phyloP scores from a whole-genome alignment of 768 basidiomycete genomes.

The Cubamyces lactineus region DNA sequence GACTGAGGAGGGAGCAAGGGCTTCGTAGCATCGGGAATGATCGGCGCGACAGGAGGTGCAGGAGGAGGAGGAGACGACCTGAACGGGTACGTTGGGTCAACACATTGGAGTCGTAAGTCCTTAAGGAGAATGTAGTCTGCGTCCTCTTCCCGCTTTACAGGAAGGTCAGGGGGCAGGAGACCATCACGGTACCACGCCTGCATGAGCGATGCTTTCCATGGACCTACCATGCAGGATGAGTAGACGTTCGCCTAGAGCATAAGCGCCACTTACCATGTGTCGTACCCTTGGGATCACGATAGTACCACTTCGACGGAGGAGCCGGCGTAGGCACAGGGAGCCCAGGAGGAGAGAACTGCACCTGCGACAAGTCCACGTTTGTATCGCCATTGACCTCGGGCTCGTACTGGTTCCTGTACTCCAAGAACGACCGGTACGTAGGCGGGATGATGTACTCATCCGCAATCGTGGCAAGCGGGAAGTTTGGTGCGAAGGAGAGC shows the following conservation, averaged over 20 bases:
- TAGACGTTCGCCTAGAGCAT: neutral
- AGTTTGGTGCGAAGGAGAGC: conserved; percentile 79
- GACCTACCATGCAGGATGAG: conserved; percentile 51
- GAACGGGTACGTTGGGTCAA: conserved; percentile 85
- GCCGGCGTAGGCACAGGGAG: conserved; percentile 70
- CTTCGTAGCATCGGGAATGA: conserved; percentile 47
- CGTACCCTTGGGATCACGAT: conserved; percentile 79
- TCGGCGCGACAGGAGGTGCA: conserved; percentile 27
- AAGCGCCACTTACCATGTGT: conserved; percentile 63
- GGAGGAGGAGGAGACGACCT: conserved; percentile 49
- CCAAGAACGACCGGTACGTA: conserved; percentile 79
- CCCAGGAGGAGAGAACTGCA: conserved; percentile 81
- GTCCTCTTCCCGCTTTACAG: conserved; percentile 79
- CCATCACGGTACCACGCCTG: conserved; percentile 90
- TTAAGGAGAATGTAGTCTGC: conserved; percentile 66
- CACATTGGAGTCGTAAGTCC: conserved; percentile 74
- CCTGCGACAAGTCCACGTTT: conserved; percentile 53
- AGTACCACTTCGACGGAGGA: conserved; percentile 78
- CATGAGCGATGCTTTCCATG: conserved; percentile 88
- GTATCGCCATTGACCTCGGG: conserved; percentile 50
- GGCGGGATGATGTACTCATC: conserved; percentile 93
- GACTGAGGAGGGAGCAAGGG: conserved; percentile 76
- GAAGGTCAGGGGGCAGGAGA: conserved; percentile 78
- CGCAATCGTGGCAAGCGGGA: conserved; percentile 86
- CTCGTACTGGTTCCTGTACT: conserved; percentile 68